These are phyloP conservation scores for Corniculantispora saksenae DNA, from an alignment of 2,329 filamentous ascomycete species.

Conservation along the genomic window DNA sequence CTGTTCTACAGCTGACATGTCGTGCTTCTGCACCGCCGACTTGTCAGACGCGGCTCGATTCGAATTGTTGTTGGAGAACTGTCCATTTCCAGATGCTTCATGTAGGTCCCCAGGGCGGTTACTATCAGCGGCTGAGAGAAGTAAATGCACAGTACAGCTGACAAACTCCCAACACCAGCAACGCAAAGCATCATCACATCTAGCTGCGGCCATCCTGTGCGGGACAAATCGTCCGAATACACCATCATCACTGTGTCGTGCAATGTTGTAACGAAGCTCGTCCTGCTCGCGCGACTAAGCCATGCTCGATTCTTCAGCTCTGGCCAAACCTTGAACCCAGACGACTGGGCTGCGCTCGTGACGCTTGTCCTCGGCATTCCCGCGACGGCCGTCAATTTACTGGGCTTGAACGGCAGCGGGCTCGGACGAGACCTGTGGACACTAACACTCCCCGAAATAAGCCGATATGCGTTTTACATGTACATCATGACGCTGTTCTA, in stretches of 20 bases:
- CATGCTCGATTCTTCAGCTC: constrained; percentile 1
- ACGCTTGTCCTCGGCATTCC: background rate
- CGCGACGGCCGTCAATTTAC: background rate
- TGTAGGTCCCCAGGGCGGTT: no score
- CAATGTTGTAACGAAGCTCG: background rate
- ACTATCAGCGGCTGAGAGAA: no score
- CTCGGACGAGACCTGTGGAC: constrained; percentile 1
- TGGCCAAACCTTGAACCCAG: background rate
- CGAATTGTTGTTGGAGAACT: background rate
- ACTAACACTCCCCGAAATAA: background rate
- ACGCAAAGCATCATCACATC: background rate
- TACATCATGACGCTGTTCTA: constrained; percentile 5
- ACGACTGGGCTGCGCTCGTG: background rate
- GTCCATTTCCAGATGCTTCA: background rate
- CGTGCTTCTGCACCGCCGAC: background rate
- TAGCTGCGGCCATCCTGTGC: background rate
- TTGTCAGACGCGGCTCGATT: background rate
- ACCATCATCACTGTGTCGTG: background rate
- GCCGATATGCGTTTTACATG: background rate
- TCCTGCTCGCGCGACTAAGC: background rate
- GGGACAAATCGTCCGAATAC: background rate
- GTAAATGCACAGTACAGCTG: no score
- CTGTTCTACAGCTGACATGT: background rate
- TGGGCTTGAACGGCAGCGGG: background rate
- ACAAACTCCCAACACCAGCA: no score